Evolutionary conservation across 352 stramenopile species (phyloP).

Genomic region (Poterioochromonas sp.): DNA sequence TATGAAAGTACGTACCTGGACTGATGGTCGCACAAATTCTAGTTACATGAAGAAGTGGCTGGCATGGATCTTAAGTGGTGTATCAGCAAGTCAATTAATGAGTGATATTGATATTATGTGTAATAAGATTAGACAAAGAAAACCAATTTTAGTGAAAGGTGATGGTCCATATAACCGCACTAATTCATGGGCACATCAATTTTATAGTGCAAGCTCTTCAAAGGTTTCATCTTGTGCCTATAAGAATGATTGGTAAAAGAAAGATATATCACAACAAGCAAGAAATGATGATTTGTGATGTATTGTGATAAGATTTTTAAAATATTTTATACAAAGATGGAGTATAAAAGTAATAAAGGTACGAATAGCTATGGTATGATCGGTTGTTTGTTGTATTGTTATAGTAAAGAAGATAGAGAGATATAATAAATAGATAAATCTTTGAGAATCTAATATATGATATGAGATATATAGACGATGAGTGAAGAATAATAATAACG

Average conservation of each 20-base stretch:
- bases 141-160: neutral
- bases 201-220: neutral
- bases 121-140: neutral
- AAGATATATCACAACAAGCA: too few relatives aligned
- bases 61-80: neutral
- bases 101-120: conserved; percentile 9
- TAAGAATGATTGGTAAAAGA: conserved; percentile 23
- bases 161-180: conserved; percentile 27
- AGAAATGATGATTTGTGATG: too few relatives aligned
- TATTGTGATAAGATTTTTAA: too few relatives aligned
- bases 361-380: too few relatives aligned
- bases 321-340: too few relatives aligned
- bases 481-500: too few relatives aligned
- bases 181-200: neutral
- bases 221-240: neutral
- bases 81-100: neutral
- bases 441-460: too few relatives aligned
- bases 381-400: too few relatives aligned
- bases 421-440: too few relatives aligned
- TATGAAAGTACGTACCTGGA: conserved; percentile 8
- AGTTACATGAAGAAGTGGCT: neutral
- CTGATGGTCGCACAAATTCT: neutral
- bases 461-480: too few relatives aligned
- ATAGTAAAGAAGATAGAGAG: too few relatives aligned
- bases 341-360: too few relatives aligned